Conservation (phyloP, 2,329 filamentous ascomycete species). For the Monilinia fructigena region DNA sequence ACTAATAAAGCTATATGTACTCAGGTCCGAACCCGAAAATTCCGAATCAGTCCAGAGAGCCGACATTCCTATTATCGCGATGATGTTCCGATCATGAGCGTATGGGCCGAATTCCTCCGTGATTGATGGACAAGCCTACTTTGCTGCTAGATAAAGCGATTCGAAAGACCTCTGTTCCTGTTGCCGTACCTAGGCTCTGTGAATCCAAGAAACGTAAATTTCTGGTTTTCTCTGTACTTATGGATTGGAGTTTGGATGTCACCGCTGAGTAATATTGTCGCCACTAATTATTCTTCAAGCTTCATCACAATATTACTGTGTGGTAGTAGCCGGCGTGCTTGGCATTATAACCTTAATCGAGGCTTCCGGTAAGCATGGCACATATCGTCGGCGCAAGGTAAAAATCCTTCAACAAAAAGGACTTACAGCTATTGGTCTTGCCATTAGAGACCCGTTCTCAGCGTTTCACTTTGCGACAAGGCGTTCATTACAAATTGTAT, state of each 20-base stretch:
- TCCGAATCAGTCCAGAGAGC: background rate
- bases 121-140: background rate
- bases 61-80: background rate
- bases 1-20: background rate
- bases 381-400: background rate
- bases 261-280: background rate
- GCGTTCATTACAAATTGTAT: background rate
- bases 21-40: slow-evolving; percentile 8
- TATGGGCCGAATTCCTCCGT: slow-evolving; percentile 1
- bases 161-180: background rate
- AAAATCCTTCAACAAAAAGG: background rate
- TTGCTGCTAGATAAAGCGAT: background rate
- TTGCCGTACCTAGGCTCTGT: background rate
- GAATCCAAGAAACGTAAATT: no score
- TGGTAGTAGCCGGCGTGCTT: background rate
- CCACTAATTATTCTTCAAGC: background rate
- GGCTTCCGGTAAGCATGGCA: slow-evolving; percentile 1
- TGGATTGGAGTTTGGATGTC: background rate
- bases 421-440: background rate
- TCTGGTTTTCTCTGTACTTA: background rate
- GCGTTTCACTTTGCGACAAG: background rate
- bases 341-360: background rate
- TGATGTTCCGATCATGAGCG: background rate
- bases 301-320: background rate
- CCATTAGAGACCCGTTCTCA: background rate